Base-by-base conservation (phyloP, 2,329 filamentous ascomycete species). In the Emergomyces africanus region DNA sequence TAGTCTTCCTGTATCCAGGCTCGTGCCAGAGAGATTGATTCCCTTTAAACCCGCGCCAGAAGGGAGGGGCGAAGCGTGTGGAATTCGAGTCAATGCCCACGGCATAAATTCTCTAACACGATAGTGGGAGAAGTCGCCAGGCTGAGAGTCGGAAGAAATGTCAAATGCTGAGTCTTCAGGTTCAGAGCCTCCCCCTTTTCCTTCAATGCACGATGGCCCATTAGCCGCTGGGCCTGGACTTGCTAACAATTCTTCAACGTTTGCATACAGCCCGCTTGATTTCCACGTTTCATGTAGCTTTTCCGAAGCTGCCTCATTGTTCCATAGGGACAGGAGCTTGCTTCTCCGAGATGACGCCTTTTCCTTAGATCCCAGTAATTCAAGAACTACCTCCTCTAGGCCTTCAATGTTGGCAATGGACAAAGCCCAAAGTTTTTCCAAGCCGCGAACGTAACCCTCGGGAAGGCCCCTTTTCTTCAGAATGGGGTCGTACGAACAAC, bases 391-490 rank as follows among this genome's bases (percentile, higher is more conserved):
- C 25, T 74, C 73, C 60, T 77, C 75, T 42, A 77, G 70, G 5
- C 75, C 75, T 37, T 75, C 70, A 54, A 77, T 72, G 42, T 75
- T 77, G 61, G 71, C 73, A 44, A 76, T 68, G 8, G 74, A 71
- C 30, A 77, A 62, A 6, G 74, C 74, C 73, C 74, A 77, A 37
- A 77, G 67, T 63, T 77, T 77, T 64, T 77, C 75, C 57, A 77
- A 59, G 3, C 74, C 74, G 23, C 75, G 74, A 37, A 77, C 75
- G 66, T 77, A 77, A 42, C 75, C 75, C 62, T 77, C 75, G 1
- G 75, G 75, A 18, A 77, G 64, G 20, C 75, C 75, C 57, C 75
- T 71, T 63, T 77, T 77, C 64, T 76, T 77, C 54, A 70, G 73
- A 58, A 71, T 69, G 14, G 74, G 72, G 57, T 77, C 72, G 64